Evolutionary conservation across 352 stramenopile species (phyloP).

Genomic region (Globisporangium abappressorium): DNA sequence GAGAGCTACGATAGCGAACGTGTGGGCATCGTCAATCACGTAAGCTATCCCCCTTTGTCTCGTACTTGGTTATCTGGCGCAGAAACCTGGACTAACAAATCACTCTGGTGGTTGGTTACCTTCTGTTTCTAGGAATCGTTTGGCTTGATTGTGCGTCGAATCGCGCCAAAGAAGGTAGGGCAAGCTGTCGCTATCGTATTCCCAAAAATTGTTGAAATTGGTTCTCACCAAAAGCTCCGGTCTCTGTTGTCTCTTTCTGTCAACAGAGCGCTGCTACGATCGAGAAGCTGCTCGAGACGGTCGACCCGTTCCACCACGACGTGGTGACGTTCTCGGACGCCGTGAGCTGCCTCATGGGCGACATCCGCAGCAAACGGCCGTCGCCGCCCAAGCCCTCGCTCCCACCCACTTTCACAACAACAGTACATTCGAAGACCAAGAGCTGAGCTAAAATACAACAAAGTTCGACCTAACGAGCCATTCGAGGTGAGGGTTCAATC

Average conservation of each 20-base stretch:
- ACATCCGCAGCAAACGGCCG: constrained; percentile 29
- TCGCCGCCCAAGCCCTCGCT: constrained; percentile 2
- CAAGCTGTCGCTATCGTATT: background rate
- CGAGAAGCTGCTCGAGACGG: constrained; percentile 38
- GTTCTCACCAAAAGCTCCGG: background rate
- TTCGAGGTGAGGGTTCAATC: no score
- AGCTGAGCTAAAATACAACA: no score
- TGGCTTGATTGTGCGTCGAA: constrained; percentile 24
- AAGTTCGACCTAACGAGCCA: no score
- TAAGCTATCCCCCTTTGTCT: background rate
- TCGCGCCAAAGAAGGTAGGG: constrained; percentile 32
- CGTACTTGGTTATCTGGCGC: background rate
- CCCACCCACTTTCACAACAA: constrained; percentile 7
- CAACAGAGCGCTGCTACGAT: constrained; percentile 29
- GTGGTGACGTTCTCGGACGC: constrained; percentile 77
- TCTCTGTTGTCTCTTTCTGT: background rate
- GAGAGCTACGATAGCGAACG: constrained; percentile 42
- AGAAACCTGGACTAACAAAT: no score
- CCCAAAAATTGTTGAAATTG: background rate
- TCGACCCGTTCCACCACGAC: constrained; percentile 70
- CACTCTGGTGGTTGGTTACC: no score
- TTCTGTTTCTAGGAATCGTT: constrained; percentile 30
- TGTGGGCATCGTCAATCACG: constrained; percentile 55
- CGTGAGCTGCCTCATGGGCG: constrained; percentile 31
- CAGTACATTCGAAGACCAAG: background rate